A percentile compares a stretch with the other conserved stretches of the same genome.
Evolutionary conservation across 2,329 filamentous ascomycete genomes (phyloP).

Genomic region (Phyllosticta paracitricarpa): DNA sequence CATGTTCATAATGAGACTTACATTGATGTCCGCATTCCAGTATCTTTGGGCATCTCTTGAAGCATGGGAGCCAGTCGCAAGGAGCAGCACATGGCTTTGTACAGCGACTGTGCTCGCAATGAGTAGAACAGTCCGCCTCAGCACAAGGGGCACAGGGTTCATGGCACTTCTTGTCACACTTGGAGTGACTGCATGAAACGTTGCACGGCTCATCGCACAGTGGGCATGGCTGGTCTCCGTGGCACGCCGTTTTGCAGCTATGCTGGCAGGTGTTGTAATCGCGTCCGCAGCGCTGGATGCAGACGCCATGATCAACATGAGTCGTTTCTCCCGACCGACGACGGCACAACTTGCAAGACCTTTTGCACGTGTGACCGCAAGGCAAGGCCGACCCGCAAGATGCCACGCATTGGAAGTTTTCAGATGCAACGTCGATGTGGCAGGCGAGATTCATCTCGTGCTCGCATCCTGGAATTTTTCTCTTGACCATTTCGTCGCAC

Average conservation of each 20-base stretch:
- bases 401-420: conserved; percentile 38
- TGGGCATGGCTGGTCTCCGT: conserved; percentile 38
- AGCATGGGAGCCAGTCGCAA: conserved; percentile 58
- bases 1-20: conserved; percentile 8
- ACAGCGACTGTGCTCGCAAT: conserved; percentile 44
- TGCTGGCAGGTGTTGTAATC: conserved; percentile 48
- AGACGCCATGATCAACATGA: conserved; percentile 34
- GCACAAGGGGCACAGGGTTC: conserved; percentile 55
- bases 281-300: conserved; percentile 41
- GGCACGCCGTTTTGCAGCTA: conserved; percentile 42
- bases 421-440: conserved; percentile 32
- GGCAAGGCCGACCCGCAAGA: conserved; percentile 33
- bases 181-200: conserved; percentile 46
- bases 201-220: conserved; percentile 45
- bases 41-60: conserved; percentile 43
- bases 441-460: conserved; percentile 47
- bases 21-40: conserved; percentile 54
- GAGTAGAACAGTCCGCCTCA: conserved; percentile 43
- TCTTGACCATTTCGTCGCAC: conserved; percentile 40
- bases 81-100: conserved; percentile 54
- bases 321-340: conserved; percentile 20
- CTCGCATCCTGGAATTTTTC: conserved; percentile 43
- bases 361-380: neutral
- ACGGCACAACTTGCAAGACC: neutral
- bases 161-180: conserved; percentile 45